Base-by-base conservation (phyloP, 495 filamentous ascomycete genomes). In the Xylaria curta region DNA sequence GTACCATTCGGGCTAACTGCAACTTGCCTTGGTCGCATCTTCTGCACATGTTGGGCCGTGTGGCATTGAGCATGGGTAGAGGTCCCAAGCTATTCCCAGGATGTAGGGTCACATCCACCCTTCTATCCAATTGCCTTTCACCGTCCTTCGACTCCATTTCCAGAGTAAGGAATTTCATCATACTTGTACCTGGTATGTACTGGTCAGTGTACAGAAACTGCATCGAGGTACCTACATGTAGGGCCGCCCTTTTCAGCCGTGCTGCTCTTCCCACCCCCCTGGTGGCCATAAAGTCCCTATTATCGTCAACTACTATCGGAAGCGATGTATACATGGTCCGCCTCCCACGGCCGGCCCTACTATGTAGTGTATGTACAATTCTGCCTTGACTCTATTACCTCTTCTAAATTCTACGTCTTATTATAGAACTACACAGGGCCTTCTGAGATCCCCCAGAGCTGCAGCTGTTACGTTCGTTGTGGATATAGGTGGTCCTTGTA, bases 211-310 rank as follows among this genome's bases (percentile, higher is more conserved):
- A 64, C 10, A 61, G 31, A 15, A 28, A 44, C 38, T 36, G n/a
- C 59, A 28, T 64, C 68, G 59, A 64, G 31, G 67, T 69, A 69
- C 40, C 44, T 58, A 12, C 58, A 53, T 70, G 59, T 60, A 64
- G 68, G 68, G 68, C 47, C 68, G 59, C 68, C 40, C 62, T 60
- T 58, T 64, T 70, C 68, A 70, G 68, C 68, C 68, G 68, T 70
- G 68, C 68, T 60, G 36, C n/a, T 70, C 2, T 44, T 13, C 28
- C 1, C 67, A 61, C 67, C 40, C 68, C 68, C 60, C 68, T 28
- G 68, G 68, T 62, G 68, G 56, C 21, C 59, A 3, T 70, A 70
- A 31, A 12, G 15, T 21, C 58, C 31, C 68, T 46, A 44, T 64
- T 46, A 61, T 60, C 66, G 28, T 38, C 68, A 26, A 61, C 31